phyloP scores from a whole-genome alignment of 1,284 basidiomycete species.

The Pseudozyma tsukubaensis region DNA sequence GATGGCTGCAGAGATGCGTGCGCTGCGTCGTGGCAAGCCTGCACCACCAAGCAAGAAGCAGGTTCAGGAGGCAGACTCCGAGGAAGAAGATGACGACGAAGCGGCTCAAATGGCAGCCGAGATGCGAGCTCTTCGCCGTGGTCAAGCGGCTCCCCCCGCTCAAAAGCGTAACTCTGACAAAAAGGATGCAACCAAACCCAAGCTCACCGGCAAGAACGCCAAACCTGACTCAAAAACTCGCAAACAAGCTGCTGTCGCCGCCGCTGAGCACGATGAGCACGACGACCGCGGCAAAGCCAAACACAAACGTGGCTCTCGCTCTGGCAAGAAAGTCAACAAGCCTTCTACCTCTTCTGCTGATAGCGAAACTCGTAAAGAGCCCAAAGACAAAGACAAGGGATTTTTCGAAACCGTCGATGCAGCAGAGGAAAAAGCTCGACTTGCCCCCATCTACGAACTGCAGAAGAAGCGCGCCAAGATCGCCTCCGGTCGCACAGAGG shows the following conservation, averaged over 20 bases:
- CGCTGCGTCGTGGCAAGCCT: constrained; percentile 27
- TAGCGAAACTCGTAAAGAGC: constrained; percentile 1
- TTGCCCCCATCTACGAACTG: constrained; percentile 43
- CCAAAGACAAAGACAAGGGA: constrained; percentile 1
- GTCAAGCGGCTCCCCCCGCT: constrained; percentile 6
- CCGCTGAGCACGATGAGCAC: background rate
- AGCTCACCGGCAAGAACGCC: constrained; percentile 9
- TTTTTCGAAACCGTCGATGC: constrained; percentile 48
- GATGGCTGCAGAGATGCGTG: constrained; percentile 39
- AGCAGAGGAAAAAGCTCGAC: constrained; percentile 27
- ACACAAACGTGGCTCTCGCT: constrained; percentile 1
- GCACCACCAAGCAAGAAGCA: background rate
- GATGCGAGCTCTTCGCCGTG: constrained; percentile 39
- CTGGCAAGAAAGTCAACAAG: constrained; percentile 4
- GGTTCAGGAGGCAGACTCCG: constrained; percentile 3
- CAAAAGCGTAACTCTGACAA: constrained; percentile 3
- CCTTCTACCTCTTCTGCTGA: background rate
- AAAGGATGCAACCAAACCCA: constrained; percentile 12
- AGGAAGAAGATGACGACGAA: constrained; percentile 26
- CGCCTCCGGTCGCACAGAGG: constrained; percentile 36
- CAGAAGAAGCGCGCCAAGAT: constrained; percentile 40
- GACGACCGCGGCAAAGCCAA: background rate
- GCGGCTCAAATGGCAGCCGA: constrained; percentile 38
- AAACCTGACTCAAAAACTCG: background rate
- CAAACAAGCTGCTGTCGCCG: background rate